phyloP scores from a whole-genome alignment of 2,329 filamentous ascomycete species.

The Talaromyces albobiverticillius region DNA sequence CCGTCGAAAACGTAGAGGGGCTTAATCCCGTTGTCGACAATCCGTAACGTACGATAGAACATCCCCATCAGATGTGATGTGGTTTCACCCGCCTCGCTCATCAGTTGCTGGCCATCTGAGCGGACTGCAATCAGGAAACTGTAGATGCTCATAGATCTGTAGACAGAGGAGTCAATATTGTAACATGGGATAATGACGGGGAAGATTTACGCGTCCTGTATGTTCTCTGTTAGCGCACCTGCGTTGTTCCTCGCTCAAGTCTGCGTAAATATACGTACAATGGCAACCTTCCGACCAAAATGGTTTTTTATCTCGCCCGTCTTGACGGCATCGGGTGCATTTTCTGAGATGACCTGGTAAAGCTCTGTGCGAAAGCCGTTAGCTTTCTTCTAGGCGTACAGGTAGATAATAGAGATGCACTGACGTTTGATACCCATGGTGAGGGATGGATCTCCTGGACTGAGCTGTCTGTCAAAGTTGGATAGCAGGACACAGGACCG shows the following conservation, averaged over 20 bases:
- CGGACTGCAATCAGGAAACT: conserved; percentile 97
- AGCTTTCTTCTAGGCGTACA: neutral
- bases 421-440: conserved; percentile 53
- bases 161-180: conserved; percentile 19
- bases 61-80: conserved; percentile 99
- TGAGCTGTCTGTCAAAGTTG: neutral
- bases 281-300: conserved; percentile 96
- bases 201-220: conserved; percentile 56
- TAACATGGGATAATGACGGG: neutral
- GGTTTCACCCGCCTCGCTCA: conserved; percentile 90
- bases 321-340: conserved; percentile 93
- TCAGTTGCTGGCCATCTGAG: conserved; percentile 94
- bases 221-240: conserved; percentile 13
- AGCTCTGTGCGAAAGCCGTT: conserved; percentile 52
- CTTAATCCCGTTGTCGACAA: conserved; percentile 98
- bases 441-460: neutral
- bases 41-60: conserved; percentile 97
- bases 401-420: conserved; percentile 18
- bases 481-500: neutral
- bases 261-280: conserved; percentile 58
- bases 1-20: conserved; percentile 98
- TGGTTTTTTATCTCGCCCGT: conserved; percentile 98
- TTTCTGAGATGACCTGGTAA: conserved; percentile 79
- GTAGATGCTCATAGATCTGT: conserved; percentile 95
- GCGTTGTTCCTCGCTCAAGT: neutral